Evolutionary conservation across 768 basidiomycete genomes (phyloP), one percentile per base, ranked within the genome.

Genomic region (Agaricus blazei): DNA sequence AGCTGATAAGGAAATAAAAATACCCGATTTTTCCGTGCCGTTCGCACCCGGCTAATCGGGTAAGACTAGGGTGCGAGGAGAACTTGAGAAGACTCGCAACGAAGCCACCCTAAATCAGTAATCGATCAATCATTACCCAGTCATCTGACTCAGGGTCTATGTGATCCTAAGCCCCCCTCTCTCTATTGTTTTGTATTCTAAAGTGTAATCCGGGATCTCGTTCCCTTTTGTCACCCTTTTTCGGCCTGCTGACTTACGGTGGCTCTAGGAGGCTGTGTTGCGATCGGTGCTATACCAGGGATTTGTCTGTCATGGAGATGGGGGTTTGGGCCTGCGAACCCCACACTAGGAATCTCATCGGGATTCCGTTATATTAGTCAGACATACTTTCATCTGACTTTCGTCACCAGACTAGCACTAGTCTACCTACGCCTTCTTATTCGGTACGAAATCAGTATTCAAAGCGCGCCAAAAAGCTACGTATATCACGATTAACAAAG

Each of bases 1-100:
- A 34, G 45, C 52, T 40, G 45, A 54, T 56, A 49, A 56, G 48
- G 54, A 56, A 48, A 56, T 50, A 29, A 43, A 49, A 56, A 56
- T 50, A 44, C 54, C 54, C 54, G 48, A 49, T 56, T 56, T 56
- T 50, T 50, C 48, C 54, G 54, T 56, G 50, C 54, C 54, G 48
- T 41, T 48, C 54, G 48, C 14, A 11, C 48, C 38, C 47, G 48
- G 48, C 48, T 50, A 50, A 50, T 56, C 54, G 54, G 42, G 54
- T 56, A 49, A 50, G 48, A 29, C 34, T 4, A 47, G 44, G 45
- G 34, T 38, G 52, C 23, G 36, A 47, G 37, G 19, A 19, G 19
- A 19, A 19, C 19, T 19, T 19, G 19, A 47, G 38, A 40, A 52
- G 31, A 47, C 23, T 4, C 34, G 34, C 34, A 14, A 15, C 34